Evolutionary conservation across 768 basidiomycete species (phyloP).

Genomic region (Pseudohyphozyma bogoriensis): DNA sequence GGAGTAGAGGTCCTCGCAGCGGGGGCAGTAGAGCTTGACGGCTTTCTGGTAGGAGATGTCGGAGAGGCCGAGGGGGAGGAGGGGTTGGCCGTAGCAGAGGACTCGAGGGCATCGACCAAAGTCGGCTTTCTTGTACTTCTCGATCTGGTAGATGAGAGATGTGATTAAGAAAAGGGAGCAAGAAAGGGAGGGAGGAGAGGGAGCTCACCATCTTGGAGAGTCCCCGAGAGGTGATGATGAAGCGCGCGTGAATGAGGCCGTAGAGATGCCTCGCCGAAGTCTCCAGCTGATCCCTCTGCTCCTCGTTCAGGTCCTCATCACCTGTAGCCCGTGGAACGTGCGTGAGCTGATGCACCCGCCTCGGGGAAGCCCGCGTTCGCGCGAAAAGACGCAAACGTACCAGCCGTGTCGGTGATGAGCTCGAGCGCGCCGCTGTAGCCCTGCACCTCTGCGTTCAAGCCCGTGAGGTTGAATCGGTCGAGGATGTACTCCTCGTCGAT

Average conservation of each 20-base stretch:
- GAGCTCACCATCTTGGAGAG: slow-evolving; percentile 98
- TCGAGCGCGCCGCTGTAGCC: slow-evolving; percentile 91
- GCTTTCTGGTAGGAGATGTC: slow-evolving; percentile 98
- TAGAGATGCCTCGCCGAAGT: slow-evolving; percentile 87
- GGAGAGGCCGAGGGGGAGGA: slow-evolving; percentile 91
- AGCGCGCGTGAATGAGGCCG: slow-evolving; percentile 90
- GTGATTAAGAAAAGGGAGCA: not conserved
- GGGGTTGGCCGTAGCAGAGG: slow-evolving; percentile 83
- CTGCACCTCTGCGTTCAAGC: slow-evolving; percentile 87
- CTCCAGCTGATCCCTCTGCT: slow-evolving; percentile 80
- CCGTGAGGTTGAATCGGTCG: slow-evolving; percentile 95
- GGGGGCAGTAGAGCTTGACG: slow-evolving; percentile 95
- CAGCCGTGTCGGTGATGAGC: slow-evolving; percentile 88
- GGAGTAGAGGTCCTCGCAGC: slow-evolving; percentile 96
- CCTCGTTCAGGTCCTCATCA: slow-evolving; percentile 88
- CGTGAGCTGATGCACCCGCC: not conserved
- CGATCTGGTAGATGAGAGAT: slow-evolving; percentile 44
- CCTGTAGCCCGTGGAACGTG: not conserved
- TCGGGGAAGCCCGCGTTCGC: no score
- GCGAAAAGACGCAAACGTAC: slow-evolving; percentile 44
- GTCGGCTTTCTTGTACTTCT: slow-evolving; percentile 96
- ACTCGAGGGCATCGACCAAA: slow-evolving; percentile 98
- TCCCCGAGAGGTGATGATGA: slow-evolving; percentile 90
- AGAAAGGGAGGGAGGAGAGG: not conserved
- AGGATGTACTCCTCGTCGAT: slow-evolving; percentile 98